Conservation (phyloP, 1,284 basidiomycete genomes). For the Phylloboletellus chloephorus region DNA sequence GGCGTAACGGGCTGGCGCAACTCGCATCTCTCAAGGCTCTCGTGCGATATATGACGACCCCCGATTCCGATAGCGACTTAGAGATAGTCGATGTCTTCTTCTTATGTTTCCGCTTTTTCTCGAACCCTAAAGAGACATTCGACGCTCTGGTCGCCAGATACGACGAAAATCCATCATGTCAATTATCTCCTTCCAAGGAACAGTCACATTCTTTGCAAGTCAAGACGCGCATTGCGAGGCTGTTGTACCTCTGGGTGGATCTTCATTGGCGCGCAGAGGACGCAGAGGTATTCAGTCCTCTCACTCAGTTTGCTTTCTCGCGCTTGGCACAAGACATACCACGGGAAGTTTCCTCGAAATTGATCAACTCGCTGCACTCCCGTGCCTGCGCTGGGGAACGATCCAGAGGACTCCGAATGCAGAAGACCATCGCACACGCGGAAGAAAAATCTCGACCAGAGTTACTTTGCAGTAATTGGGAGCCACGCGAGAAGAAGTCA, state of each 20-base stretch:
- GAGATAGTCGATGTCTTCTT: conserved; percentile 57
- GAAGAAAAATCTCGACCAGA: conserved; percentile 21
- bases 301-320: conserved; percentile 34
- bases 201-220: conserved; percentile 46
- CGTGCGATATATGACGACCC: conserved; percentile 44
- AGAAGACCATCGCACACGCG: conserved; percentile 28
- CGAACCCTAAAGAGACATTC: conserved; percentile 52
- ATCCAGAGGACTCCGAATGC: conserved; percentile 20
- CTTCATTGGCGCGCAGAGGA: conserved; percentile 66
- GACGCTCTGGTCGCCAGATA: conserved; percentile 56
- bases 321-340: conserved; percentile 31
- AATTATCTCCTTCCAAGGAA: conserved; percentile 36
- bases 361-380: conserved; percentile 24
- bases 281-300: conserved; percentile 31
- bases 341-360: conserved; percentile 19
- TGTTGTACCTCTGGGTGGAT: conserved; percentile 72
- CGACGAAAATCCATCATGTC: conserved; percentile 35
- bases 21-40: conserved; percentile 41
- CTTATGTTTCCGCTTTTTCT: conserved; percentile 72
- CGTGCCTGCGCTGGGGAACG: conserved; percentile 21
- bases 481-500: conserved; percentile 25
- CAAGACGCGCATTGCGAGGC: conserved; percentile 59
- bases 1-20: conserved; percentile 23
- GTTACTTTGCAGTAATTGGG: conserved; percentile 23
- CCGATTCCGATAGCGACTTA: conserved; percentile 33